Percentiles rank a stretch among this genome's conserved stretches.
These are phyloP conservation scores for Metrosideros polymorpha DNA, from an alignment of 441 rosid genomes.

Conservation along the genomic window DNA sequence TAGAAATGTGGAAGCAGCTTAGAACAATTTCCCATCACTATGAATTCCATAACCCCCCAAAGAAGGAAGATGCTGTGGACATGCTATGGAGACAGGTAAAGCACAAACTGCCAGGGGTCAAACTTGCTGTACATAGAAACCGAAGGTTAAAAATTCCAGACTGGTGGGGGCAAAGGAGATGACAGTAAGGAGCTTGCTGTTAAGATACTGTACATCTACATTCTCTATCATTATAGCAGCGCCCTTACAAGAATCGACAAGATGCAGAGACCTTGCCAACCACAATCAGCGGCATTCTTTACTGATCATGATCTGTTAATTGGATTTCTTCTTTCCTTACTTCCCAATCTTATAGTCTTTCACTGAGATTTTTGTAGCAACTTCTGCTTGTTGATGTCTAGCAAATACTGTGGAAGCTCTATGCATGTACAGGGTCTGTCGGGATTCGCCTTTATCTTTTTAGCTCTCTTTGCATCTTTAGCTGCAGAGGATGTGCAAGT, in stretches of 20 bases:
- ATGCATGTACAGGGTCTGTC: not conserved
- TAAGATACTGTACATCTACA: constrained; percentile 18
- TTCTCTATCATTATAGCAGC: not conserved
- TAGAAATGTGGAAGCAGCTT: constrained; percentile 67
- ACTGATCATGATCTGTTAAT: not conserved
- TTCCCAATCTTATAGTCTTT: not conserved
- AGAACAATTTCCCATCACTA: constrained; percentile 72
- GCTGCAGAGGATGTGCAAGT: not conserved
- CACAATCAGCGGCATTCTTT: not conserved
- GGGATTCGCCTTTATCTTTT: not conserved
- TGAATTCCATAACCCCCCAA: constrained; percentile 75
- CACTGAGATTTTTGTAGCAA: not conserved
- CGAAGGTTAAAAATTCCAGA: constrained; percentile 79
- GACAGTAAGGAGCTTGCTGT: constrained; percentile 4
- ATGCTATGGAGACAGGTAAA: constrained; percentile 93
- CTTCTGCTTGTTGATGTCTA: not conserved
- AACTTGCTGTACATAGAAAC: constrained; percentile 68
- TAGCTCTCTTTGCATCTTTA: not conserved
- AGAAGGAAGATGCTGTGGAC: constrained; percentile 71
- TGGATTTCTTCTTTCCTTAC: not conserved
- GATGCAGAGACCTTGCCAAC: not conserved
- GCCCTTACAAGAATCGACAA: not conserved
- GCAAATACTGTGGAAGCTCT: not conserved
- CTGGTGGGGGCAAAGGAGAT: constrained; percentile 61
- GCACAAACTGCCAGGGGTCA: constrained; percentile 55